These are phyloP conservation scores for Coprinellus aureogranulatus DNA, from an alignment of 768 basidiomycete genomes.

Conservation along the genomic window DNA sequence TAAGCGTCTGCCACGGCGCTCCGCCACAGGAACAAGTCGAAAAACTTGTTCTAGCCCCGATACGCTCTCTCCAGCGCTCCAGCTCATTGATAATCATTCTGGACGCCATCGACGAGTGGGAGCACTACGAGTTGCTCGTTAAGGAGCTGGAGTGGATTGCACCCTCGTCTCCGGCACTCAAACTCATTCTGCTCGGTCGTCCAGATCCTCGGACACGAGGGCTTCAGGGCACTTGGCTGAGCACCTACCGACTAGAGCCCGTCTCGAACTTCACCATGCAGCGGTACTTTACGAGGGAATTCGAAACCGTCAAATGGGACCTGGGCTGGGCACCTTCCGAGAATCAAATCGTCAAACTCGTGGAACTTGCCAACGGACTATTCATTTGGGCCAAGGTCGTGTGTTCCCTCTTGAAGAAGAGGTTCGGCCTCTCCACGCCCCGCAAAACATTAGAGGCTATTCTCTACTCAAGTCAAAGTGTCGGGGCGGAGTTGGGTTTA, in stretches of 20 bases:
- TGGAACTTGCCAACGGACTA: neutral
- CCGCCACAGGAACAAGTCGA: neutral
- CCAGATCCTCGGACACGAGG: neutral
- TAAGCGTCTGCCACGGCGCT: neutral
- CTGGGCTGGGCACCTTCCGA: neutral
- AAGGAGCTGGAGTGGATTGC: neutral
- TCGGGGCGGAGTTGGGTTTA: neutral
- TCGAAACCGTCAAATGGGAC: neutral
- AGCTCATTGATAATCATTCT: constrained; percentile 3
- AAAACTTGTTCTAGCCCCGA: neutral
- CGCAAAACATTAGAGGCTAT: neutral
- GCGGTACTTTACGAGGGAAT: neutral
- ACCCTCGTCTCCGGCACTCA: neutral
- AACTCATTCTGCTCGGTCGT: constrained; percentile 8
- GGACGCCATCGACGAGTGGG: constrained; percentile 12
- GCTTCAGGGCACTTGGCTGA: neutral
- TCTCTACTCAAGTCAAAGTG: neutral
- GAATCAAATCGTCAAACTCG: neutral
- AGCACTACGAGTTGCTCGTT: neutral
- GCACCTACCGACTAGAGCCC: neutral
- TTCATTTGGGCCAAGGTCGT: neutral
- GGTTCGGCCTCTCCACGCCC: neutral
- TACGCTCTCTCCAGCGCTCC: neutral
- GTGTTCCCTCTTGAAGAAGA: neutral
- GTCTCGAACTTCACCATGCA: neutral